Evolutionary conservation across 345 rosid genomes (phyloP).

Genomic region (Diplotaxis tenuifolia): DNA sequence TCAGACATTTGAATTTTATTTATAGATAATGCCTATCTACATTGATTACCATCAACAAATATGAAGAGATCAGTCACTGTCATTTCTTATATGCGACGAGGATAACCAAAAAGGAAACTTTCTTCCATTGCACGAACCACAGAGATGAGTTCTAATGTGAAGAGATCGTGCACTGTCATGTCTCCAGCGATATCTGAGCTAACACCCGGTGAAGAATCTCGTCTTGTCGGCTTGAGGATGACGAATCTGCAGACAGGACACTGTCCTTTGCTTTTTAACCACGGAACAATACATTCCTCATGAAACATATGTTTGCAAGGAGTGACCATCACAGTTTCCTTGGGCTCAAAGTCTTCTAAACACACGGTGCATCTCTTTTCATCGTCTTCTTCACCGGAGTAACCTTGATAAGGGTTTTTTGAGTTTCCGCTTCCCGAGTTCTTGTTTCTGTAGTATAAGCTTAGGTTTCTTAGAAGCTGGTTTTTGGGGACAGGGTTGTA

Average conservation of each 20-base stretch:
- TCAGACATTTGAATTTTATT: slow-evolving; percentile 2
- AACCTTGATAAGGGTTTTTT: not conserved
- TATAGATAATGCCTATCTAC: slow-evolving; percentile 15
- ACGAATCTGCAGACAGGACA: slow-evolving; percentile 74
- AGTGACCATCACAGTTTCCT: slow-evolving; percentile 62
- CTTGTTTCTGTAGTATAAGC: slow-evolving; percentile 55
- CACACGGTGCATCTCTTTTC: slow-evolving; percentile 65
- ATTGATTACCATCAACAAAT: not conserved
- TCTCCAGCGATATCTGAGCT: not conserved
- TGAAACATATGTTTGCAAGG: slow-evolving; percentile 92
- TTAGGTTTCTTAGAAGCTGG: slow-evolving; percentile 41
- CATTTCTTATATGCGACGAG: slow-evolving; percentile 13
- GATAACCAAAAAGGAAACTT: slow-evolving; percentile 26
- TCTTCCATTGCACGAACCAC: slow-evolving; percentile 34
- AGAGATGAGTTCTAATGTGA: slow-evolving; percentile 19
- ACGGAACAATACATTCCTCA: slow-evolving; percentile 73
- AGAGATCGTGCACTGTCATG: slow-evolving; percentile 29
- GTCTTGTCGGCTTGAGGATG: slow-evolving; percentile 36
- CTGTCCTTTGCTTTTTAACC: slow-evolving; percentile 60
- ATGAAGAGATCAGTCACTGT: no score
- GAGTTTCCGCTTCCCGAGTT: not conserved
- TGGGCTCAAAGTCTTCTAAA: slow-evolving; percentile 76
- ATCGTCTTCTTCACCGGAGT: slow-evolving; percentile 43
- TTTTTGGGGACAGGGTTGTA: slow-evolving; percentile 57
- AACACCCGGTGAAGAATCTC: not conserved